These are phyloP conservation scores for Curvularia sp. DNA, from an alignment of 2,329 filamentous ascomycete species.

Conservation along the genomic window DNA sequence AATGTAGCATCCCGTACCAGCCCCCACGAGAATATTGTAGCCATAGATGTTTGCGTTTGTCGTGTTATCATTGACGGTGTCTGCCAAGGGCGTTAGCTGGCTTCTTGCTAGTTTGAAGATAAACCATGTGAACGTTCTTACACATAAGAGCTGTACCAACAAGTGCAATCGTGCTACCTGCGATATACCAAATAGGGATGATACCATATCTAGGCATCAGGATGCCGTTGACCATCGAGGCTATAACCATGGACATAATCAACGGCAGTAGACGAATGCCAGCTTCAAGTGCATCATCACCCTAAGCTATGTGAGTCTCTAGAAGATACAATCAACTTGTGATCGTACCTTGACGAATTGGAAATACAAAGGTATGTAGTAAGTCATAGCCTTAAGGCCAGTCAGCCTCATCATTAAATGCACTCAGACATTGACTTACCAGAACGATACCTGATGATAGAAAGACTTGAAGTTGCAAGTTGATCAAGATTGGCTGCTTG, in stretches of 20 bases:
- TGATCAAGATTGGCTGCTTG: slow-evolving; percentile 9
- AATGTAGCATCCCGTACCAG: slow-evolving; percentile 26
- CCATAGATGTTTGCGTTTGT: slow-evolving; percentile 29
- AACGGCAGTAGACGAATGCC: slow-evolving; percentile 40
- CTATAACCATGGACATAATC: slow-evolving; percentile 27
- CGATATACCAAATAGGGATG: slow-evolving; percentile 29
- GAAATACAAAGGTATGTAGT: slow-evolving; percentile 42
- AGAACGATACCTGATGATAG: slow-evolving; percentile 25
- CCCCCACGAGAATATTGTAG: slow-evolving; percentile 28
- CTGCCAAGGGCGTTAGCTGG: not conserved
- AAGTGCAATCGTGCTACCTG: slow-evolving; percentile 43
- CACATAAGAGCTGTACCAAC: slow-evolving; percentile 38
- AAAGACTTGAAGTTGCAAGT: slow-evolving; percentile 18
- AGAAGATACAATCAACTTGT: not conserved
- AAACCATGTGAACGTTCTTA: slow-evolving; percentile 33
- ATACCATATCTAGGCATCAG: slow-evolving; percentile 30
- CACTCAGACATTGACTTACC: too few relatives aligned
- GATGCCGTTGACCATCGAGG: slow-evolving; percentile 29
- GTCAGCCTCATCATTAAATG: too few relatives aligned
- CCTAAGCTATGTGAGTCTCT: not conserved
- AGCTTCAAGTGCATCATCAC: slow-evolving; percentile 27
- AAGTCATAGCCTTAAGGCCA: too few relatives aligned
- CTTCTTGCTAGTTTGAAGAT: not conserved
- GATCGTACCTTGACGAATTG: slow-evolving; percentile 24
- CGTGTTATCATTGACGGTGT: slow-evolving; percentile 26